Conservation (phyloP, 2,329 filamentous ascomycete genomes). For the Myriosclerotinia scirpicola region DNA sequence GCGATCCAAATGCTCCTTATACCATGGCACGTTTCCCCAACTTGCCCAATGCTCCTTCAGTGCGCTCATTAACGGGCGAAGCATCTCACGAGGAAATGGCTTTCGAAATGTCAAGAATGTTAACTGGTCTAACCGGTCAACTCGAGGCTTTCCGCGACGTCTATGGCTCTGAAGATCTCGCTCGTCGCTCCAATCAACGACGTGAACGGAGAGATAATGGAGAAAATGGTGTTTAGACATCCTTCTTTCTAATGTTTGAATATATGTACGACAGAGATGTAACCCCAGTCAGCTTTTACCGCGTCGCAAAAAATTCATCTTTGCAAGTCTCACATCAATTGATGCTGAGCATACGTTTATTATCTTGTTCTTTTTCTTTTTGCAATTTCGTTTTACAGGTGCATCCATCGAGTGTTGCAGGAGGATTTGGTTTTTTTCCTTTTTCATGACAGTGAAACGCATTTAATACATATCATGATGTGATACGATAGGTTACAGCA, state of each 20-base stretch:
- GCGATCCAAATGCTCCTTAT: constrained; percentile 20
- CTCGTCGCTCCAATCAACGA: constrained; percentile 15
- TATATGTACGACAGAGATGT: background rate
- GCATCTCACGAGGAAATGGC: constrained; percentile 35
- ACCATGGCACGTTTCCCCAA: constrained; percentile 32
- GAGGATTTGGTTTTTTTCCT: background rate
- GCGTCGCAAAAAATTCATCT: background rate
- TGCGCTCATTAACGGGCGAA: constrained; percentile 32
- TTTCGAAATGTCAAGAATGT: constrained; percentile 33
- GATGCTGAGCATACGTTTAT: background rate
- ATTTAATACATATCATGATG: background rate
- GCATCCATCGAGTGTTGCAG: background rate
- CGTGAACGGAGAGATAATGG: constrained; percentile 21
- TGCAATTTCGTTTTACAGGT: background rate
- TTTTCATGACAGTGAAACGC: background rate
- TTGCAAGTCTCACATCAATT: background rate
- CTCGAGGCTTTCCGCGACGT: constrained; percentile 35
- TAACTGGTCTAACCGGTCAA: constrained; percentile 33
- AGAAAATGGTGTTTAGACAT: constrained; percentile 13
- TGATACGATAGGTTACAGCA: background rate
- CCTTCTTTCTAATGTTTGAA: background rate
- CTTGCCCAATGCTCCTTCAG: constrained; percentile 34
- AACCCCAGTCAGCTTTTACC: background rate
- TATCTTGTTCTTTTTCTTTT: background rate
- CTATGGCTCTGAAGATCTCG: constrained; percentile 29